Base-by-base conservation (phyloP, 2,329 filamentous ascomycete genomes). In the Ophiostoma montium region DNA sequence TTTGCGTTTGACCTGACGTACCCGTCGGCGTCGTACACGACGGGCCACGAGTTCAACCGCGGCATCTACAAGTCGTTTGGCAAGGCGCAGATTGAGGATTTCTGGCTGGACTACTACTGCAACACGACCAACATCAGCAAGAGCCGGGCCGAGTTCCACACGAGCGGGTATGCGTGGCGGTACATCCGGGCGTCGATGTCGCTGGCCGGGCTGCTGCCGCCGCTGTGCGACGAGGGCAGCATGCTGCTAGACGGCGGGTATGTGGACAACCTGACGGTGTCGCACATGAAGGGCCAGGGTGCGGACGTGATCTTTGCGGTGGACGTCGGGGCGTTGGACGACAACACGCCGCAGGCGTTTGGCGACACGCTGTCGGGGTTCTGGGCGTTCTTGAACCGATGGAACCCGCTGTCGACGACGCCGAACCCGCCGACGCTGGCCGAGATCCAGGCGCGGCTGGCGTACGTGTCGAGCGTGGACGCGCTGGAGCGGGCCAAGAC, bases 111-210 rank as follows among this genome's bases (percentile, higher is more conserved):
- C 57, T 98, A 87, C 63, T 98, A 98, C 68, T 98, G 94, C 74
- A 98, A 98, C 66, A 96, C 92, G 0, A 98, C 94, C 35, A 98
- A 96, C 64, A 96, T 98, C 66, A 94, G 85, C 68, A 94, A 94
- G 64, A 92, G 85, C 53, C 78, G 90, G 18, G 80, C 80, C 3
- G 92, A 98, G 62, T 89, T 94, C 56, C 92, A 98, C 65, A 95
- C 88, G 0, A 92, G 85, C 53, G 92, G 92, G 13, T 98, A 98
- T 60, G 90, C 92, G 0, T 98, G 92, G 92, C 79, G 94, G 38
- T 98, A 98, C 59, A 86, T 98, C 21, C 78, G 92, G 42, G 92
- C 92, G 1, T 95, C 88, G 11, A 98, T 98, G 92, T 94, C 89
- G 2, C 75, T 98, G 4, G 92, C 92, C 1, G 92, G 94, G 2